Percentiles rank a stretch among this genome's conserved stretches.
phyloP scores from a whole-genome alignment of 2,329 filamentous ascomycete species.

The Sporothrix dimorphospora region DNA sequence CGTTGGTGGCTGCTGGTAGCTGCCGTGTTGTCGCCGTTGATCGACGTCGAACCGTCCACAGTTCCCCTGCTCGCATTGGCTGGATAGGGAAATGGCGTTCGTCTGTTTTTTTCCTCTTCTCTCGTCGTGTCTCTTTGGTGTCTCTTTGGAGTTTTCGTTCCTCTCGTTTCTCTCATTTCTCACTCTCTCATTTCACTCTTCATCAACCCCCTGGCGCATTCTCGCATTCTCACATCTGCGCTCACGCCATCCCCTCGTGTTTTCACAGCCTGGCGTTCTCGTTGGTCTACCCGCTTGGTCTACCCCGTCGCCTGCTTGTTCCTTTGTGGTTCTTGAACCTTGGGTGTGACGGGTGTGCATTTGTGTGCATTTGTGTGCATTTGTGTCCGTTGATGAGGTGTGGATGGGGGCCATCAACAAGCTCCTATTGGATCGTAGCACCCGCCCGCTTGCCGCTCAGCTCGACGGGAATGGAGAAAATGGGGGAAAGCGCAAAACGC shows the following conservation, averaged over 20 bases:
- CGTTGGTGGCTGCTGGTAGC: not conserved
- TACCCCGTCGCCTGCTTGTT: not conserved
- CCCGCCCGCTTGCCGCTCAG: constrained; percentile 28
- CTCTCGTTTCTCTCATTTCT: not conserved
- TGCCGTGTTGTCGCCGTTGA: not conserved
- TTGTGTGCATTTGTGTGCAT: not conserved
- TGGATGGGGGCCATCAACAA: constrained; percentile 3
- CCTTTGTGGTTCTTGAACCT: not conserved
- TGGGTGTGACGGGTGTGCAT: not conserved
- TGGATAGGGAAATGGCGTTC: not conserved
- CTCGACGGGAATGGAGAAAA: not conserved
- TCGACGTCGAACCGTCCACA: not conserved
- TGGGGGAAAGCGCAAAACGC: constrained; percentile 1
- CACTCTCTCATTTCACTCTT: not conserved
- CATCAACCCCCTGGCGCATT: not conserved
- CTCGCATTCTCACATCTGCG: not conserved
- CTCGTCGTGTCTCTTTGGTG: not conserved
- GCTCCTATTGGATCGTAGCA: constrained; percentile 6
- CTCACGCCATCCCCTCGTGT: not conserved
- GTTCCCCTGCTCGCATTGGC: not conserved
- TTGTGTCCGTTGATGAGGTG: too few species aligned
- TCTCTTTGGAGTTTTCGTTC: not conserved
- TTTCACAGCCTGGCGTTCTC: not conserved
- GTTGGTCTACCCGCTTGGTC: constrained; percentile 10
- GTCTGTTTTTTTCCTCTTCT: not conserved